Percentiles rank a stretch among this genome's conserved stretches.
Evolutionary conservation across 805 yeast species (phyloP).

Genomic region (Yamadazyma phyllophila): DNA sequence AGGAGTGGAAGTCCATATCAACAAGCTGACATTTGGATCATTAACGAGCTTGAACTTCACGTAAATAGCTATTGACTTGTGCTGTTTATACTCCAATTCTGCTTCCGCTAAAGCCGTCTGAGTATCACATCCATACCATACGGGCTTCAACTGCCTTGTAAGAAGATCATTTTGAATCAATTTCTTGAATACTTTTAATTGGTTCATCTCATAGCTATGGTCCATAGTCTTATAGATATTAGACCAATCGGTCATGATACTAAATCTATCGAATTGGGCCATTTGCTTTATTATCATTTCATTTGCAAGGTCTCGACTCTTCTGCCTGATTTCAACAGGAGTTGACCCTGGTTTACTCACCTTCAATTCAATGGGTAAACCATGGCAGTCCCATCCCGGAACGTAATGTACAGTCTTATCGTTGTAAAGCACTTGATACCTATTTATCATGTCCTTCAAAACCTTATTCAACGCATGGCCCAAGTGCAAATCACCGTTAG

Average conservation of each 20-base stretch:
- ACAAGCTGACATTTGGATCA: slow-evolving; percentile 10
- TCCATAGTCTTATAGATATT: slow-evolving; percentile 72
- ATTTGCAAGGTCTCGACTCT: slow-evolving; percentile 70
- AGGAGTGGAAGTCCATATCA: slow-evolving; percentile 98
- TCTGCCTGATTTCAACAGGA: slow-evolving; percentile 53
- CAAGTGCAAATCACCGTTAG: slow-evolving; percentile 89
- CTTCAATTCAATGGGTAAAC: slow-evolving; percentile 91
- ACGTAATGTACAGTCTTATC: slow-evolving; percentile 66
- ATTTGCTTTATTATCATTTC: slow-evolving; percentile 63
- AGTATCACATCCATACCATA: slow-evolving; percentile 95
- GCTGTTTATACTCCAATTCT: slow-evolving; percentile 83
- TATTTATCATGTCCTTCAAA: slow-evolving; percentile 77
- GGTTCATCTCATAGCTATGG: slow-evolving; percentile 69
- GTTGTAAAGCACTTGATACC: slow-evolving; percentile 58
- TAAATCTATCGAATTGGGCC: slow-evolving; percentile 63
- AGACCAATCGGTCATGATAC: slow-evolving; percentile 80
- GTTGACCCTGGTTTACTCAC: slow-evolving; percentile 43
- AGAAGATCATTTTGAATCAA: slow-evolving; percentile 67
- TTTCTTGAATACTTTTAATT: slow-evolving; percentile 64
- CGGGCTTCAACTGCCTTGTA: slow-evolving; percentile 87
- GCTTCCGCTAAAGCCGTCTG: slow-evolving; percentile 95
- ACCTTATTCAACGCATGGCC: slow-evolving; percentile 93
- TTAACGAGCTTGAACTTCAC: slow-evolving; percentile 56
- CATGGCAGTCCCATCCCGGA: slow-evolving; percentile 99
- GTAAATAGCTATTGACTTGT: slow-evolving; percentile 64